phyloP scores from a whole-genome alignment of 1,139 yeast genomes.

The Saccharomycopsis hybrid region DNA sequence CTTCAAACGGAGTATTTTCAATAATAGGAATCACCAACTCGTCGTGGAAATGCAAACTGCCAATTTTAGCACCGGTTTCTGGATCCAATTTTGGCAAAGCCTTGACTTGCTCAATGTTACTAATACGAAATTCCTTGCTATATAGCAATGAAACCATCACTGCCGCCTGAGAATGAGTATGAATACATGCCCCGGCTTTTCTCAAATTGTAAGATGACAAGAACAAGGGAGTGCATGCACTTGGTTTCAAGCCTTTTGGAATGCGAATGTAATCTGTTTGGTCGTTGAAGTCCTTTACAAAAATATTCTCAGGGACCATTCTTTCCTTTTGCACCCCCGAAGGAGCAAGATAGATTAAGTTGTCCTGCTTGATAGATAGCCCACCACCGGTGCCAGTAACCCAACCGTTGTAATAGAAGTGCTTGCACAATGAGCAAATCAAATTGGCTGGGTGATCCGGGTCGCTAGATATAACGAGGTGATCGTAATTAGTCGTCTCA shows the following conservation, averaged over 20 bases:
- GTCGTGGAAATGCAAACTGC: conserved; percentile 67
- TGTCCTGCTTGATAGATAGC: conserved; percentile 64
- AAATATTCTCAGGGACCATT: conserved; percentile 75
- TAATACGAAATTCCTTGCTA: conserved; percentile 65
- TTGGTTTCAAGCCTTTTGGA: conserved; percentile 70
- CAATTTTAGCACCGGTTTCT: conserved; percentile 34
- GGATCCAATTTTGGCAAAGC: conserved; percentile 66
- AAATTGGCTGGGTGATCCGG: conserved; percentile 77
- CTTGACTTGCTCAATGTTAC: conserved; percentile 86
- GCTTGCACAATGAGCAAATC: conserved; percentile 74
- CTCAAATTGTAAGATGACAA: conserved; percentile 66
- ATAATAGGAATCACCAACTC: conserved; percentile 81
- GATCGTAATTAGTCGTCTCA: conserved; percentile 24
- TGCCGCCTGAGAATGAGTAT: conserved; percentile 87
- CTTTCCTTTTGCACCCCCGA: conserved; percentile 94
- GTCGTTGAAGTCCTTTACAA: conserved; percentile 54
- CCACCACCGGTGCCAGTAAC: conserved; percentile 98
- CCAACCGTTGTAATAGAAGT: conserved; percentile 80
- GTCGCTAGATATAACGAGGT: conserved; percentile 39
- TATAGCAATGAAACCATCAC: conserved; percentile 73
- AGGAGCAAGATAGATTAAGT: conserved; percentile 70
- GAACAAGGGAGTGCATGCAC: conserved; percentile 90
- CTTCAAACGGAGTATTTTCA: conserved; percentile 85
- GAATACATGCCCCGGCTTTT: conserved; percentile 89
- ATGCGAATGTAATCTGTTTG: conserved; percentile 46